phyloP scores from a whole-genome alignment of 768 basidiomycete genomes.

The Pholiota microspora region DNA sequence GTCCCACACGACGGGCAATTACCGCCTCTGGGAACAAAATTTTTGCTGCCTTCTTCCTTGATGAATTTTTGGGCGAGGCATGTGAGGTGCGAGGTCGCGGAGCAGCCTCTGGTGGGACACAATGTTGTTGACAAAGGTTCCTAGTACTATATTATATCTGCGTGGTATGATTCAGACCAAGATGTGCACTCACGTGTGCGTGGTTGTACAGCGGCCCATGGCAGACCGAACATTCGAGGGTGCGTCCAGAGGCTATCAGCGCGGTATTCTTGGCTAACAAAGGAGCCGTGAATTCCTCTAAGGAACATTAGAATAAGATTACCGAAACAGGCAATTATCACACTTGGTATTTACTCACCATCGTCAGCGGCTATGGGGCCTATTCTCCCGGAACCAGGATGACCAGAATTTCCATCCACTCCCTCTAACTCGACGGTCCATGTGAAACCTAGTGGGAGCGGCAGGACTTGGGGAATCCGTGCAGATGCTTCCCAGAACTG shows the following conservation, averaged over 20 bases:
- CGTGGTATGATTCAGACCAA: not conserved
- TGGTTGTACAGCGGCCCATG: conserved; percentile 36
- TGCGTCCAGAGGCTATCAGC: conserved; percentile 33
- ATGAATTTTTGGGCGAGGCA: conserved; percentile 46
- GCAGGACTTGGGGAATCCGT: conserved; percentile 14
- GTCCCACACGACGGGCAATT: conserved; percentile 47
- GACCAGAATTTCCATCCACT: conserved; percentile 63
- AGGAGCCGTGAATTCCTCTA: conserved; percentile 47
- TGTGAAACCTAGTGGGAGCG: conserved; percentile 54
- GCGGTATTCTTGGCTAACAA: conserved; percentile 48
- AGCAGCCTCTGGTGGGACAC: conserved; percentile 52
- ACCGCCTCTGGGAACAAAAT: conserved; percentile 63
- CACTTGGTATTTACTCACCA: conserved; percentile 30
- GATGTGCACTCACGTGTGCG: conserved; percentile 37
- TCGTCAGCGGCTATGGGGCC: conserved; percentile 60
- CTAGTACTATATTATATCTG: conserved; percentile 27
- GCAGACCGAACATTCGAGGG: conserved; percentile 49
- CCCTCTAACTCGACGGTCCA: conserved; percentile 59
- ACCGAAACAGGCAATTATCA: not conserved
- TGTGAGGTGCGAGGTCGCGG: conserved; percentile 50
- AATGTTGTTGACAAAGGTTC: conserved; percentile 49
- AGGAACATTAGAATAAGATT: conserved; percentile 1
- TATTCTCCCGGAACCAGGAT: conserved; percentile 48
- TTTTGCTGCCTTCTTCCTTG: conserved; percentile 15
- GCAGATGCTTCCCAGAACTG: conserved; percentile 47